phyloP scores from a whole-genome alignment of 192 early-diverging fungal species.

The Podila epicladia region DNA sequence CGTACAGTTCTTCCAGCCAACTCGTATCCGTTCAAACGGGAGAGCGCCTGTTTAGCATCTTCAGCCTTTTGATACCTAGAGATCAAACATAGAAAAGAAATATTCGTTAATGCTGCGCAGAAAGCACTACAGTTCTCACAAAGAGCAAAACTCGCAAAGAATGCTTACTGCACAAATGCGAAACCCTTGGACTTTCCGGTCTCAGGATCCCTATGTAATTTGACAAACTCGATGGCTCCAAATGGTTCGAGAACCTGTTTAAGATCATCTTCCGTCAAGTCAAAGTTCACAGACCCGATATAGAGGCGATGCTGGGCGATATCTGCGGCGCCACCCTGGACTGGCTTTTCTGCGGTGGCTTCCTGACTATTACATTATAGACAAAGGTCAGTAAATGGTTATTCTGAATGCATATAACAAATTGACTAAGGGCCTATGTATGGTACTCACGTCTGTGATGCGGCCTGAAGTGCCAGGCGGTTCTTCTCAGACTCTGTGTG shows the following conservation, averaged over 20 bases:
- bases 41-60: conserved; percentile 81
- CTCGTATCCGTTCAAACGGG: conserved; percentile 86
- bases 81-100: conserved; percentile 6
- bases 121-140: not conserved
- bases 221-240: conserved; percentile 86
- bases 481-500: conserved; percentile 96
- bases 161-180: conserved; percentile 81
- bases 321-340: conserved; percentile 47
- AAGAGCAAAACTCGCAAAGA: not conserved
- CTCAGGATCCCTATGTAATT: conserved; percentile 78
- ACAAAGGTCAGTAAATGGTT: not conserved
- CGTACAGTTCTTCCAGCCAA: conserved; percentile 77
- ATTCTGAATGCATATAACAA: not conserved
- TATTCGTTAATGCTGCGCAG: not conserved
- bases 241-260: conserved; percentile 83
- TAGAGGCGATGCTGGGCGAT: conserved; percentile 67
- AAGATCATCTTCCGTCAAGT: conserved; percentile 79
- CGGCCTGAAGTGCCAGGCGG: conserved; percentile 70
- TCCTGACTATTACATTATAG: conserved; percentile 7
- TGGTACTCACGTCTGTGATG: conserved; percentile 58
- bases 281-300: conserved; percentile 70
- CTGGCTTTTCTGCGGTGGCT: conserved; percentile 17
- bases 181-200: conserved; percentile 80
- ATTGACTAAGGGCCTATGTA: not conserved
- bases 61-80: conserved; percentile 69